A percentile compares a stretch with the other conserved stretches of the same genome.
Conservation (phyloP, 192 early-diverging fungal species). For the Coemansia sp. region DNA sequence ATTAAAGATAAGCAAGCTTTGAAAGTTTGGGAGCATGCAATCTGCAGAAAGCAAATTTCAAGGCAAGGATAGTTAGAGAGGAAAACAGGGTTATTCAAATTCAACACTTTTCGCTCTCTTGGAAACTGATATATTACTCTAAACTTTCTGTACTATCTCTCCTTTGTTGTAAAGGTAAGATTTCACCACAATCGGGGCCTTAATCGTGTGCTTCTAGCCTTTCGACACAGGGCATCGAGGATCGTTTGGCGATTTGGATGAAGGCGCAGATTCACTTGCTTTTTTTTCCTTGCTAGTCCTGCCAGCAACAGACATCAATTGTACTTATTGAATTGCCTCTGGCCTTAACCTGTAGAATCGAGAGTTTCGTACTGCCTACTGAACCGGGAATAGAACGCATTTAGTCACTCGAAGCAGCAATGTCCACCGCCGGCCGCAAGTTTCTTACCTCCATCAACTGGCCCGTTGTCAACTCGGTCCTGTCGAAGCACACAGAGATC, state of each 20-base stretch:
- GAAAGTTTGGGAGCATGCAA: too few relatives aligned
- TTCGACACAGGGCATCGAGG: background rate
- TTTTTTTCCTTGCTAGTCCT: background rate
- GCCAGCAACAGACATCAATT: background rate
- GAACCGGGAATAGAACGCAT: background rate
- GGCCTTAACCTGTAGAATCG: background rate
- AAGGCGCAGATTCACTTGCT: background rate
- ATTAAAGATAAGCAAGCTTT: too few relatives aligned
- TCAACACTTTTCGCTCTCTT: background rate
- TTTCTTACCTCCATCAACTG: slow-evolving; percentile 84
- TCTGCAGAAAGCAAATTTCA: too few relatives aligned
- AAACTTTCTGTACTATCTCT: slow-evolving; percentile 2
- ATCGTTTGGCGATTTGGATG: too few relatives aligned
- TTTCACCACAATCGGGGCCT: background rate
- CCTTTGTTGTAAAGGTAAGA: slow-evolving; percentile 5
- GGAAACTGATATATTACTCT: background rate
- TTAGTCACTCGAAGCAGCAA: slow-evolving; percentile 4
- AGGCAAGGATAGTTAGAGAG: background rate
- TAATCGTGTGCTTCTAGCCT: background rate
- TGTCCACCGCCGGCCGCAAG: slow-evolving; percentile 57
- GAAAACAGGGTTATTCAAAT: background rate
- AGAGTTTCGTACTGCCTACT: background rate
- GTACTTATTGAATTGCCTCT: background rate
- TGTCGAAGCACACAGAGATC: slow-evolving; percentile 85
- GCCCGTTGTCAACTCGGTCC: slow-evolving; percentile 77